Base-by-base conservation (phyloP, 2,329 filamentous ascomycete species). In the Lojkania enalia region DNA sequence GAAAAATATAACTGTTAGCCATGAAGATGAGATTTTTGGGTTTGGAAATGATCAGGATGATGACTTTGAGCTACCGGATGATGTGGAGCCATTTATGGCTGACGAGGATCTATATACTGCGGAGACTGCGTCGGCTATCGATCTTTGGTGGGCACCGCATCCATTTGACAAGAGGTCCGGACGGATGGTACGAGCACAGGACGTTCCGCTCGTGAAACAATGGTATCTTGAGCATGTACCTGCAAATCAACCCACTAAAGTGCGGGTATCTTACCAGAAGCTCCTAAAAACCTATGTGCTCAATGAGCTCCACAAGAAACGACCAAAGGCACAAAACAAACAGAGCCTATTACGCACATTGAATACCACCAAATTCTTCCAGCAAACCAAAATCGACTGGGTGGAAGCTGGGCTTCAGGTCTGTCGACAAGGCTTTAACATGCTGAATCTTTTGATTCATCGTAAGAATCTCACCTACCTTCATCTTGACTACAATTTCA, bases 401-500 rank as follows among this genome's bases (percentile, higher is more conserved):
- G 94, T 99, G 31, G 94, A 99, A 75, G 94, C 95, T 59, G 94
- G 95, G 74, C 80, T 99, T 64, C 95, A 99, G 74, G 94, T 99
- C 51, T 99, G 94, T 70, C 85, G 94, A 39, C 94, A 99, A 69
- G 94, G 94, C 43, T 99, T 96, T 79, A 99, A 99, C 74, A 99
- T 99, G 92, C 78, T 99, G 48, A 99, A 99, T 63, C 78, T 99
- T 41, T 77, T 99, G 57, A 99, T 99, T 57, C 94, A 99, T 67
- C 87, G 94, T 62, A 99, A 99, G 79, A 99, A 99, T 70, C 75
- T 99, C 58, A 99, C 94, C 0, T 99, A 99, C 66, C 81, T 99
- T 44, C 95, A 99, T 78, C 84, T 99, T 43, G 94, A 99, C 67
- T 99, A 97, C 77, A 99, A 99, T 73, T 99, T 99, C 78, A 99